These are phyloP conservation scores for Rhodotorula toruloides DNA, from an alignment of 768 basidiomycete genomes.

Conservation along the genomic window DNA sequence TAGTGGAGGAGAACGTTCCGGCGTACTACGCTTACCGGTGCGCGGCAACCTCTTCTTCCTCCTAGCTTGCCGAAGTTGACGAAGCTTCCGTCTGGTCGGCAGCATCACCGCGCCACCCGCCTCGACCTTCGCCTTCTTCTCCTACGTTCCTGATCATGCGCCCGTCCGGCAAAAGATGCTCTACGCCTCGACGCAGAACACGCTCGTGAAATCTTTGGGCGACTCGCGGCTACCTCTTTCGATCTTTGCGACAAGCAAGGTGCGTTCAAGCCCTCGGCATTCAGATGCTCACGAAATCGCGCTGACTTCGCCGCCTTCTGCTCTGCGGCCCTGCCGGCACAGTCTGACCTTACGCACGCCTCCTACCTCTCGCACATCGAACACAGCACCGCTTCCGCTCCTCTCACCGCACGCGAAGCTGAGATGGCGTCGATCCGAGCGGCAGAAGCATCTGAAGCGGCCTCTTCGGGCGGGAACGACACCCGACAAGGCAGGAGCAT, in stretches of 20 bases:
- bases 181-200: slow-evolving; percentile 71
- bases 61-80: not conserved
- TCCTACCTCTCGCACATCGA: slow-evolving; percentile 69
- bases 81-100: not conserved
- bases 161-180: slow-evolving; percentile 85
- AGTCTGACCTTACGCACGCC: slow-evolving; percentile 49
- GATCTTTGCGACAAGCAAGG: slow-evolving; percentile 65
- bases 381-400: slow-evolving; percentile 69
- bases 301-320: not conserved
- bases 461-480: slow-evolving; percentile 37
- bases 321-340: not conserved
- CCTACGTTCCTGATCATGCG: slow-evolving; percentile 76
- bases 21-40: slow-evolving; percentile 70
- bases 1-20: slow-evolving; percentile 60
- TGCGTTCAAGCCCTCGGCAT: slow-evolving; percentile 59
- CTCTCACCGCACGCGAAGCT: slow-evolving; percentile 72
- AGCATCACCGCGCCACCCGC: slow-evolving; percentile 1
- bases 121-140: slow-evolving; percentile 53
- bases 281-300: slow-evolving; percentile 44
- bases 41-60: slow-evolving; percentile 55
- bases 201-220: slow-evolving; percentile 67
- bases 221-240: slow-evolving; percentile 65
- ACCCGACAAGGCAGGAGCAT: not conserved
- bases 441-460: slow-evolving; percentile 58
- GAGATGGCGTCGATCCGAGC: slow-evolving; percentile 72